Evolutionary conservation across 352 stramenopile species (phyloP).

Genomic region (Phytophthora uliginosa): DNA sequence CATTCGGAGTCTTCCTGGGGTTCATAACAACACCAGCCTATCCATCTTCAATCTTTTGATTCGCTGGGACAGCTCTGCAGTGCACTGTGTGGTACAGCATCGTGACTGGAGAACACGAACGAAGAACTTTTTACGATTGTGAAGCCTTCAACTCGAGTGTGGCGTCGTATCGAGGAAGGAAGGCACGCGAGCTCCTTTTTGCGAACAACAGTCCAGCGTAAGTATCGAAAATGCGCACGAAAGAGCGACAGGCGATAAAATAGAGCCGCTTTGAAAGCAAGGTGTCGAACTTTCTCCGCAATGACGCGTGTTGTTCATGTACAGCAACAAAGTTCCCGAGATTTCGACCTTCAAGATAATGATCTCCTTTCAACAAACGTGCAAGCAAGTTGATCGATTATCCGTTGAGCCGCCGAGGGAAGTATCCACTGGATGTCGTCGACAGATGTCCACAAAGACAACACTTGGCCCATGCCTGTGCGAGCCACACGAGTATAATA

Average conservation of each 20-base stretch:
- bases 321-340: too few relatives aligned
- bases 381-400: too few relatives aligned
- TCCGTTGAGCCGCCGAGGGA: too few relatives aligned
- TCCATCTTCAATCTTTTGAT: neutral
- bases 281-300: too few relatives aligned
- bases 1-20: neutral
- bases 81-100: neutral
- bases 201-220: neutral
- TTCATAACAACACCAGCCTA: neutral
- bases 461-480: too few relatives aligned
- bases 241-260: neutral
- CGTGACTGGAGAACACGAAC: neutral
- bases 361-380: too few relatives aligned
- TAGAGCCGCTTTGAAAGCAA: neutral
- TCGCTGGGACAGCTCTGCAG: neutral
- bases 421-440: too few relatives aligned
- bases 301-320: neutral
- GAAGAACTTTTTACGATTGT: neutral
- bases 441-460: too few relatives aligned
- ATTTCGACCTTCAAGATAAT: too few relatives aligned
- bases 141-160: neutral
- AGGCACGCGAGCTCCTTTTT: slow-evolving; percentile 1
- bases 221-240: neutral
- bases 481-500: too few relatives aligned
- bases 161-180: neutral